Evolutionary conservation across 2,329 filamentous ascomycete genomes (phyloP), one percentile per base, ranked within the genome.

Genomic region (Aotearoamyces nothofagi): DNA sequence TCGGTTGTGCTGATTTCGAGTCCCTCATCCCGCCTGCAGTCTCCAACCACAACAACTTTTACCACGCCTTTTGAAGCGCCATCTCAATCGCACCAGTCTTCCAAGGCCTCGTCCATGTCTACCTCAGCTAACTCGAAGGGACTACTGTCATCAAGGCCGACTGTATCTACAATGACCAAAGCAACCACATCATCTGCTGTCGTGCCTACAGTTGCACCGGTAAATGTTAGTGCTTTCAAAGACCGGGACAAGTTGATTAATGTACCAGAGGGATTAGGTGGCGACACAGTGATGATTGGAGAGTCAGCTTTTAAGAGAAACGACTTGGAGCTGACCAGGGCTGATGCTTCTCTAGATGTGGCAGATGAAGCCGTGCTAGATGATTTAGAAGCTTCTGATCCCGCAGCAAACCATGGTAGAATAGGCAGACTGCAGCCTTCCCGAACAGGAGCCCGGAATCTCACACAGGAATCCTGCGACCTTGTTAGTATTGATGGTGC

Each of bases 211-310:
- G 45, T 62, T 22, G 60, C 61, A 1, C 60, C 68, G 3, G 51
- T 64, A 9, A 61, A 62, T 27, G 57, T 64, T 6, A 61, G 50
- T 35, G 58, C 55, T 10, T 58, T 60, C 36, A 58, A 58, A 31
- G 61, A 66, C 33, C 54, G 50, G 34, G 64, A 71, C 29, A 46
- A 12, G 27, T 9, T 11, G 25, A 15, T 45, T 16, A 44, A 39
- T 34, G 23, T 10, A 41, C 36, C 12, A 38, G 34, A 5, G 49
- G 53, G 27, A 9, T 27, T 14, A 9, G 25, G 12, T 15, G 7
- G 8, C 25, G 25, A 27, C 16, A 17, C 11, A 15, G 15, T 9
- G 5, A 15, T 14, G 5, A 5, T n/a, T 15, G 25, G 11, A 8
- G 40, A 43, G 15, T 44, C 46, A 9, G 37, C 36, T 11, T 7